These are phyloP conservation scores for Lentinus brumalis DNA, from an alignment of 768 basidiomycete species.

Conservation along the genomic window DNA sequence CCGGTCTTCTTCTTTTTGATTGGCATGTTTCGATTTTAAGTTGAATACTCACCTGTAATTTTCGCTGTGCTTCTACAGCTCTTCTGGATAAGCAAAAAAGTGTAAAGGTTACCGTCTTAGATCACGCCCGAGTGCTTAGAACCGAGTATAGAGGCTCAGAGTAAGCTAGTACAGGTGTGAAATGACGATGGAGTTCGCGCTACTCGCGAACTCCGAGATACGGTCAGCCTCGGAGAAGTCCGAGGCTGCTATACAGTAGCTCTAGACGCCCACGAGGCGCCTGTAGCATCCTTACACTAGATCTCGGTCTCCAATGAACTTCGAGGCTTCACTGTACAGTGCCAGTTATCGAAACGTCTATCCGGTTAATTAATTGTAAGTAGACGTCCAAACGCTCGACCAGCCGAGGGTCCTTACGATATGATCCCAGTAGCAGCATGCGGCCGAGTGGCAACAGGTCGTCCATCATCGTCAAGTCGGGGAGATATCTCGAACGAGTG, in stretches of 20 bases:
- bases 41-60: too few relatives aligned
- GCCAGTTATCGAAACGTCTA: neutral
- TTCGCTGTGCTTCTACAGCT: too few relatives aligned
- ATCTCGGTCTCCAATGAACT: neutral
- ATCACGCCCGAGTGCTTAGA: neutral
- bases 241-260: too few relatives aligned
- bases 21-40: too few relatives aligned
- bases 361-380: neutral
- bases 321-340: neutral
- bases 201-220: neutral
- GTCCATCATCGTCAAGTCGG: neutral
- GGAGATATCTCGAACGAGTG: slow-evolving; percentile 3
- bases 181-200: too few relatives aligned
- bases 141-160: neutral
- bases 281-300: too few relatives aligned
- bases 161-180: neutral
- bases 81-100: too few relatives aligned
- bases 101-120: neutral
- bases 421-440: neutral
- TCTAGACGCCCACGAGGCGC: too few relatives aligned
- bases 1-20: too few relatives aligned
- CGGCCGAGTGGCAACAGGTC: neutral
- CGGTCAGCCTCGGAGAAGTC: too few relatives aligned
- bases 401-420: neutral
- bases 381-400: neutral